Conservation (phyloP, 2,329 filamentous ascomycete genomes). For the Phyllosticta capitalensis region DNA sequence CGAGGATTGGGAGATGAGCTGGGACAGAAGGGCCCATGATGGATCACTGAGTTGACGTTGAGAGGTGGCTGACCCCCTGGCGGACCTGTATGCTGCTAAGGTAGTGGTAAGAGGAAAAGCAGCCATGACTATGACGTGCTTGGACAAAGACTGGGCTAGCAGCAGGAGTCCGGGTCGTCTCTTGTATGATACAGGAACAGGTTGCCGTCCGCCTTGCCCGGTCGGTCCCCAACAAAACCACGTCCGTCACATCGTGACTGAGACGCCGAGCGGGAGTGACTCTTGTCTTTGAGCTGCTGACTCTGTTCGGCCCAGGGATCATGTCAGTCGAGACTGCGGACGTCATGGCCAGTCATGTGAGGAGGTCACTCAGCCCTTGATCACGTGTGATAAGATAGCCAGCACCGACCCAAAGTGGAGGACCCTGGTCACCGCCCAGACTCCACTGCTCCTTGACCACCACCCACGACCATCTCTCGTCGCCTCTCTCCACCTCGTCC, state of each 20-base stretch:
- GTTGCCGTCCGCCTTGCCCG: not conserved
- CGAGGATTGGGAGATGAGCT: constrained; percentile 37
- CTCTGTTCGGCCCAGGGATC: not conserved
- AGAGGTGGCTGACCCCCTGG: not conserved
- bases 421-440: not conserved
- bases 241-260: not conserved
- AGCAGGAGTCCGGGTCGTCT: not conserved
- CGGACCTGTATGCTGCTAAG: not conserved
- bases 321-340: not conserved
- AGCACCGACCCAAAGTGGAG: not conserved
- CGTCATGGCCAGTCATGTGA: not conserved
- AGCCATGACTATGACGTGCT: not conserved
- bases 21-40: not conserved
- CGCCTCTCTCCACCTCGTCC: constrained; percentile 10
- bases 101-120: not conserved
- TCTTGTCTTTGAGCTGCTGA: not conserved
- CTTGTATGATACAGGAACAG: not conserved
- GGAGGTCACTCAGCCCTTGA: not conserved
- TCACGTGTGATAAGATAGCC: not conserved
- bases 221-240: not conserved
- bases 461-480: not conserved
- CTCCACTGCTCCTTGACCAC: not conserved
- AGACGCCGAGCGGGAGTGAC: not conserved
- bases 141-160: not conserved
- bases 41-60: not conserved